Base-by-base conservation (phyloP, 495 filamentous ascomycete species). In the Aspergillus kassunensis region DNA sequence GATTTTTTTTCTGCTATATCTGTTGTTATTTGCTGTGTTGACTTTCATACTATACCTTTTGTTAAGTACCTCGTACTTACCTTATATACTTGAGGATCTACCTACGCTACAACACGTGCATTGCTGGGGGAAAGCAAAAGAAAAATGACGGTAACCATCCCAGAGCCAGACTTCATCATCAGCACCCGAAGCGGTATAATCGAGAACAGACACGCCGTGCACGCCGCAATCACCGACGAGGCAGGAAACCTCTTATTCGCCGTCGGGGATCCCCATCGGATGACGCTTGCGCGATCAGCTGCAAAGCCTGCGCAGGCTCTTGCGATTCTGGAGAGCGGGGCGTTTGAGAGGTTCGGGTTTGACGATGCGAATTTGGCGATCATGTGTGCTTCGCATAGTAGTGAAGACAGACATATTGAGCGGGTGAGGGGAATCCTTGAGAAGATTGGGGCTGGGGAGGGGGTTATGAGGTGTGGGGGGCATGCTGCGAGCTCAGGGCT, bases 361-460 rank as follows among this genome's bases (percentile, higher is more conserved):
- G 65, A 73, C 36, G 60, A 67, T 4, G 66, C 53, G 3, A 71
- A 75, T 12, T 45, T 75, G 2, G 72, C 71, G 0, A 54, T 74
- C 9, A 72, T 75, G 61, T 74, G 71, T 36, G 67, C 71, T 7
- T 74, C 72, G n/a, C 67, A 75, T 54, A 75, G 51, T 49, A 72
- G 71, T 47, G 70, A 77, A 56, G 64, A 70, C 1, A 46, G 54
- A 21, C 72, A 73, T 23, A 53, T 73, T 24, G 15, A 49, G 9
- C 65, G 65, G 2, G 66, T 66, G 2, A 63, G 49, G 4, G 20
- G 8, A 4, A 75, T 77, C 60, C 48, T 77, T 10, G 33, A n/a
- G 0, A 67, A 67, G 36, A 45, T 61, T 16, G 19, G 42, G 2
- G 62, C 56, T 0, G 18, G 36, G 0, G 67, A 74, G 53, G 39